phyloP scores from a whole-genome alignment of 495 filamentous ascomycete genomes.

The Hyaloscypha hepaticicola region DNA sequence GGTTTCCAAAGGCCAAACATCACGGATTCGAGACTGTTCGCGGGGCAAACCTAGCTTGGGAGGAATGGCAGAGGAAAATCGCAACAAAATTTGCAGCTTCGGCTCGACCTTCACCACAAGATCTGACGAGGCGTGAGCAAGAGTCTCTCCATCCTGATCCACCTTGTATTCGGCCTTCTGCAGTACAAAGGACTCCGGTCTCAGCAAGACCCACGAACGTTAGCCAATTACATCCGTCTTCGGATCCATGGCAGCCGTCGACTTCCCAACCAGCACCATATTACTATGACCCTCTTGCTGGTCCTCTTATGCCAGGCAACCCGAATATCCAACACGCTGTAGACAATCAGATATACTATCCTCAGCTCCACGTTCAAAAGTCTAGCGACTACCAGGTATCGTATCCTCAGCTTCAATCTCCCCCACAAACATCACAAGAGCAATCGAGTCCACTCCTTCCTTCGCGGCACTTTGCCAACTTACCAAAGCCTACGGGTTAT shows the following conservation, averaged over 20 bases:
- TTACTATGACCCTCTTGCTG: neutral
- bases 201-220: neutral
- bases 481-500: neutral
- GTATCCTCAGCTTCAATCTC: neutral
- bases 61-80: neutral
- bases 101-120: neutral
- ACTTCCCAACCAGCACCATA: neutral
- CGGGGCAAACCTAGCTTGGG: constrained; percentile 4
- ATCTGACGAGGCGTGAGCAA: neutral
- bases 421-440: neutral
- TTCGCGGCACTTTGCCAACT: neutral
- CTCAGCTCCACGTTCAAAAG: neutral
- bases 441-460: neutral
- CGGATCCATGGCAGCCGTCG: neutral
- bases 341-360: neutral
- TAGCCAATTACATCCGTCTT: neutral
- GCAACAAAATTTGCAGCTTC: neutral
- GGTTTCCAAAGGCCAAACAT: neutral
- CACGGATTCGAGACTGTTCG: neutral
- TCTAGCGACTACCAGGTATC: neutral
- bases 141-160: neutral
- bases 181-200: neutral
- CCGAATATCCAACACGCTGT: neutral
- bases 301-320: neutral
- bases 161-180: neutral